These are phyloP conservation scores for Phlyctochytrium planicorne DNA, from an alignment of 192 early-diverging fungal species.

Conservation along the genomic window DNA sequence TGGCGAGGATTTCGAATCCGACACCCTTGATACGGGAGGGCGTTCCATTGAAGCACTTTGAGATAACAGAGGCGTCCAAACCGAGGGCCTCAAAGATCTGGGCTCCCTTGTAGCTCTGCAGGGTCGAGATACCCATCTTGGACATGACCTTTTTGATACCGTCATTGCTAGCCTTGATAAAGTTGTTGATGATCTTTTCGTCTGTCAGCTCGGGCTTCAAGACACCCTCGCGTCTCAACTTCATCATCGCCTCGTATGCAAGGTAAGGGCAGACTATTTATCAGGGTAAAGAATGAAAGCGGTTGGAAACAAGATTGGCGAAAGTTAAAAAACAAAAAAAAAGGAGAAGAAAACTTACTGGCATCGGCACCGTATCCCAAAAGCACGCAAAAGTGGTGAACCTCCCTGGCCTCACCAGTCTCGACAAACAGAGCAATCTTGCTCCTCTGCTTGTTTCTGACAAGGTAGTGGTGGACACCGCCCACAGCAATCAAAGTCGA, in stretches of 20 bases:
- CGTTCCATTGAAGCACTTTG: conserved; percentile 92
- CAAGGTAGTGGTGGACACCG: conserved; percentile 91
- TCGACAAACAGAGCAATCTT: conserved; percentile 87
- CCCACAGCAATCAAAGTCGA: conserved; percentile 86
- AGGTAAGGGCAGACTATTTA: conserved; percentile 82
- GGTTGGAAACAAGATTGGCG: not conserved
- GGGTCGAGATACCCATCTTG: conserved; percentile 99
- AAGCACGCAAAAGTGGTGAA: conserved; percentile 93
- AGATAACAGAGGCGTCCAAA: conserved; percentile 81
- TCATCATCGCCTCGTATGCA: conserved; percentile 83
- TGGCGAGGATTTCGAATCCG: conserved; percentile 72
- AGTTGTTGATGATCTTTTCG: conserved; percentile 77
- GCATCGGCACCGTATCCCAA: conserved; percentile 95
- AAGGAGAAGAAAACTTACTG: conserved; percentile 26
- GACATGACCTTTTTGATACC: conserved; percentile 99
- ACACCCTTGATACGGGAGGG: conserved; percentile 92
- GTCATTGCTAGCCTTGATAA: conserved; percentile 83
- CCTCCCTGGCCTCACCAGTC: conserved; percentile 92
- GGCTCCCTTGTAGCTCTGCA: conserved; percentile 97
- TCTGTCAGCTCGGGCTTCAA: conserved; percentile 56
- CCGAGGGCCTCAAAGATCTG: conserved; percentile 99
- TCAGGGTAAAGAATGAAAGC: not conserved
- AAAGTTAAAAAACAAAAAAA: not conserved
- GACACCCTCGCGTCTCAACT: conserved; percentile 83
- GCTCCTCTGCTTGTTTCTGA: conserved; percentile 83